Evolutionary conservation across 2,329 filamentous ascomycete species (phyloP).

Genomic region (Aspergillus floridensis): DNA sequence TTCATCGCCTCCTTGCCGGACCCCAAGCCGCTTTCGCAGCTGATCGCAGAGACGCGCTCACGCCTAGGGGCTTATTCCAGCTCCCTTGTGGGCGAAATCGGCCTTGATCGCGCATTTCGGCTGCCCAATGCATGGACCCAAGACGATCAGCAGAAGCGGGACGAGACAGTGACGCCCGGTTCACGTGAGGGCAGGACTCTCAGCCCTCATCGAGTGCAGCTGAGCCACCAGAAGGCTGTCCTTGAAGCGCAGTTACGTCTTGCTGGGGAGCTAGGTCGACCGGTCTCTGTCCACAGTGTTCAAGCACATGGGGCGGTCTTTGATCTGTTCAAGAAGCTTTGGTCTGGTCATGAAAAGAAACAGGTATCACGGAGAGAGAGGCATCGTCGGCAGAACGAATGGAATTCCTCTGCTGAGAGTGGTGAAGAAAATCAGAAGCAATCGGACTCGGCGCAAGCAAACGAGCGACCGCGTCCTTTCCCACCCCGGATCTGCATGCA

Average conservation of each 20-base stretch:
- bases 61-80: slow-evolving; percentile 52
- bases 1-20: slow-evolving; percentile 54
- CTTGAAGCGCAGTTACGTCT: slow-evolving; percentile 58
- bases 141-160: slow-evolving; percentile 31
- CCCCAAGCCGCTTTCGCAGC: slow-evolving; percentile 52
- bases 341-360: slow-evolving; percentile 56
- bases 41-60: slow-evolving; percentile 50
- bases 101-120: slow-evolving; percentile 60
- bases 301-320: slow-evolving; percentile 60
- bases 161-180: slow-evolving; percentile 53
- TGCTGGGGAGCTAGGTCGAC: slow-evolving; percentile 56
- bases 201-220: slow-evolving; percentile 56
- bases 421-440: slow-evolving; percentile 25
- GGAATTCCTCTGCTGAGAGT: slow-evolving; percentile 30
- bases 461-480: slow-evolving; percentile 57
- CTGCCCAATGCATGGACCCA: slow-evolving; percentile 53
- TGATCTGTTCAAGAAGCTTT: slow-evolving; percentile 55
- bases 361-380: slow-evolving; percentile 50
- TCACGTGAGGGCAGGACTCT: slow-evolving; percentile 59
- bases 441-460: not conserved
- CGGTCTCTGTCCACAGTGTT: slow-evolving; percentile 63
- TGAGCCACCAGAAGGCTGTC: slow-evolving; percentile 58
- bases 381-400: slow-evolving; percentile 33
- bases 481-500: slow-evolving; percentile 90
- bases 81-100: slow-evolving; percentile 62